Base-by-base conservation (phyloP, 768 basidiomycete species). In the Lactarius sanguifluus region DNA sequence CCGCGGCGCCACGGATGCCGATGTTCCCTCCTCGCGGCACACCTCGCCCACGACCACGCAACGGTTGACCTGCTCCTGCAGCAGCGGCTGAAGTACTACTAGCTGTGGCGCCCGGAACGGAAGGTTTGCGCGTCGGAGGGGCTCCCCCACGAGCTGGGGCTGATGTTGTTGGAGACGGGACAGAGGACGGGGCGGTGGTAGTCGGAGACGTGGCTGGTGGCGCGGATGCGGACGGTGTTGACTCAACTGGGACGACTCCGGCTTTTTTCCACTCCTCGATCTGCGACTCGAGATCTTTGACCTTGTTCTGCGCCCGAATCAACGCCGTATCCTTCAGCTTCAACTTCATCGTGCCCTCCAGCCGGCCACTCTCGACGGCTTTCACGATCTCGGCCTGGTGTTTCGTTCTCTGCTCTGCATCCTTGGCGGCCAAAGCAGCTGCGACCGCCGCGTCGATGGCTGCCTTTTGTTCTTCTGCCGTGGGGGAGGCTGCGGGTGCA, bases 271-370 rank as follows among this genome's bases (percentile, higher is more conserved):
- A 85, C 65, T 83, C 83, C 50, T 83, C 74, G 41, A 90, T 82
- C 64, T 86, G 84, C 13, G 81, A 80, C 71, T 92, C 90, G 41
- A 91, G 78, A 8, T 88, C 86, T 77, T 90, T 92, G 59, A 91
- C 77, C 64, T 81, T 83, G 64, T 77, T 78, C 72, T 90, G 85
- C 12, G 84, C 79, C 59, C 79, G 83, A 36, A 86, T 80, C n/a
- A 92, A 77, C 69, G 89, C 89, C 1, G 79, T 77, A 69, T 93
- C 91, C 76, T 91, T 92, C 52, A 92, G 70, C 73, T 88, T 90
- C 40, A 77, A 73, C 77, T 88, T 89, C 28, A 85, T 79, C 1
- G 72, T 78, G 59, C 82, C 79, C 69, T 92, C 91, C 78, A 83
- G 79, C 57, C 90, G 80, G 2, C 91, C 91, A 3, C 84, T 79